Conservation (phyloP, 2,329 filamentous ascomycete species). For the Dothidotthia symphoricarpi region DNA sequence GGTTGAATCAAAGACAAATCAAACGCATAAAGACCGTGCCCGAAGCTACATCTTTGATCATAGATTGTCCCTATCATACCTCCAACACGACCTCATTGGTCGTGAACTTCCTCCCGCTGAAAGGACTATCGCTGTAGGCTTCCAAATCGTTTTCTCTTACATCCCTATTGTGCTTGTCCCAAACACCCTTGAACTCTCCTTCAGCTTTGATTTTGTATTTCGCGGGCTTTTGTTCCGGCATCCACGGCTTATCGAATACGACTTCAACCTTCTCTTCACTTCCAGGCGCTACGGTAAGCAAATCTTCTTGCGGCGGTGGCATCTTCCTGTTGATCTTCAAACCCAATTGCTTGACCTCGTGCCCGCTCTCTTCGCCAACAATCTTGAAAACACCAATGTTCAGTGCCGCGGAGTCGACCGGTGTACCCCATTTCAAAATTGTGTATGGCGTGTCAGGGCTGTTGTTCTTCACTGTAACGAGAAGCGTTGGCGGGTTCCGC, state of each 20-base stretch:
- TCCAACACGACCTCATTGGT: conserved; percentile 23
- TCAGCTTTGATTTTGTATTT: conserved; percentile 38
- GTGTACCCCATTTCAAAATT: conserved; percentile 43
- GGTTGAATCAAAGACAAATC: too few species aligned
- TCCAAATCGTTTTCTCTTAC: conserved; percentile 27
- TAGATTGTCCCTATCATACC: conserved; percentile 8
- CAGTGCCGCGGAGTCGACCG: conserved; percentile 40
- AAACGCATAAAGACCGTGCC: too few species aligned
- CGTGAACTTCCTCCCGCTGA: conserved; percentile 24
- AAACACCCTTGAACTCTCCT: conserved; percentile 39
- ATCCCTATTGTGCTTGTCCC: conserved; percentile 30
- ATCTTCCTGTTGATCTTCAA: conserved; percentile 40
- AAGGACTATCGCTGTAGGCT: conserved; percentile 23
- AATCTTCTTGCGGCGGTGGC: conserved; percentile 38
- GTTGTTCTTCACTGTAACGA: conserved; percentile 41
- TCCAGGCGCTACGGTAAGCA: conserved; percentile 39
- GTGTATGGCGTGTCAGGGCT: conserved; percentile 36
- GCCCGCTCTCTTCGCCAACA: conserved; percentile 23
- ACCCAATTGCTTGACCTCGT: conserved; percentile 29
- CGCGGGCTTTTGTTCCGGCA: conserved; percentile 37
- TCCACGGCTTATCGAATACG: conserved; percentile 39
- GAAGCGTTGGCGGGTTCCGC: conserved; percentile 31
- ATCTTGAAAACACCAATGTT: conserved; percentile 43
- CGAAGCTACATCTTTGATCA: too few species aligned
- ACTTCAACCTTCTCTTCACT: conserved; percentile 37